Evolutionary conservation across 192 early-diverging fungal genomes (phyloP).

Genomic region (Coemansia sp.): DNA sequence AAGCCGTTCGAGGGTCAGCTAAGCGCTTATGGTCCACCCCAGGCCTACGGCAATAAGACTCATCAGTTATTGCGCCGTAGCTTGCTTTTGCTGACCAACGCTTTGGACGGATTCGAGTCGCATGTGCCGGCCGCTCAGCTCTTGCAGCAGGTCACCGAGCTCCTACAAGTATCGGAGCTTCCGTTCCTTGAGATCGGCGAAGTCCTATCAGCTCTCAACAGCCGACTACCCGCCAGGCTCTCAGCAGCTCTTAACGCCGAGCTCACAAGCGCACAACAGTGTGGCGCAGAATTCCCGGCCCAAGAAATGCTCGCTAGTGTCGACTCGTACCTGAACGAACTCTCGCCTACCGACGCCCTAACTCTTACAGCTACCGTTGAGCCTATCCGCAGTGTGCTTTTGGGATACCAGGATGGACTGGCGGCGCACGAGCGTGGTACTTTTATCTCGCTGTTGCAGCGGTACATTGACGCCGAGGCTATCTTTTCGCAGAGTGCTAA

Average conservation of each 20-base stretch:
- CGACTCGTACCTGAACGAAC: conserved; percentile 54
- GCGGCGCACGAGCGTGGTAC: conserved; percentile 72
- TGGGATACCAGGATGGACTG: conserved; percentile 72
- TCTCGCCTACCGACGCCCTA: conserved; percentile 65
- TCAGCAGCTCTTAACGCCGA: conserved; percentile 55
- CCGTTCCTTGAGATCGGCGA: conserved; percentile 83
- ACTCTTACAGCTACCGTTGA: conserved; percentile 63
- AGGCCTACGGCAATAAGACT: conserved; percentile 82
- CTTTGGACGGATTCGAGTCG: conserved; percentile 84
- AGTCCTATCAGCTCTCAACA: conserved; percentile 77
- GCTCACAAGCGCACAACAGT: conserved; percentile 45
- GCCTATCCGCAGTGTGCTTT: conserved; percentile 68
- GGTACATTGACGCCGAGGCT: conserved; percentile 82
- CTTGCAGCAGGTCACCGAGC: conserved; percentile 70
- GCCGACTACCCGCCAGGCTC: conserved; percentile 80
- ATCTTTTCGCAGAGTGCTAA: conserved; percentile 71
- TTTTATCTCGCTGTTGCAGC: conserved; percentile 75
- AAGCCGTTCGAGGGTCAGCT: conserved; percentile 79
- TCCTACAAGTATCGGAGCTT: conserved; percentile 74
- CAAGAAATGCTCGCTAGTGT: conserved; percentile 66
- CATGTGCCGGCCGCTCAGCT: conserved; percentile 56
- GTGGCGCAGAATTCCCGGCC: conserved; percentile 66
- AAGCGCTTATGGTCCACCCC: conserved; percentile 71
- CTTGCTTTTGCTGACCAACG: conserved; percentile 66
- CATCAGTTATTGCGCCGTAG: conserved; percentile 77